Evolutionary conservation across 805 yeast genomes (phyloP).

Genomic region (Candida stauntonica): DNA sequence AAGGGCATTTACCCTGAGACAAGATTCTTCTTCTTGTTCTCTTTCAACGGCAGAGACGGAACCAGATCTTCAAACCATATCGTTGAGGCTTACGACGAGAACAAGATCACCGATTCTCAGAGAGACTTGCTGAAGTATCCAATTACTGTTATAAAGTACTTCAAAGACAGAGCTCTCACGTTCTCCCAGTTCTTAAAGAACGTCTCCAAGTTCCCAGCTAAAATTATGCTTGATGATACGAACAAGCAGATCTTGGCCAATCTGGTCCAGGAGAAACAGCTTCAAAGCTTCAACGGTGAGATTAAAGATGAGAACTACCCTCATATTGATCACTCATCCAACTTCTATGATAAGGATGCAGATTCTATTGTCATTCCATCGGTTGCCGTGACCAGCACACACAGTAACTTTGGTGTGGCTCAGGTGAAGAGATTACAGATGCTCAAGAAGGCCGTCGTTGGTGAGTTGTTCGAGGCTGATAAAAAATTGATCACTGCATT

Average conservation of each 20-base stretch:
- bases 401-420: constrained; percentile 21
- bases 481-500: constrained; percentile 17
- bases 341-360: constrained; percentile 20
- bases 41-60: constrained; percentile 34
- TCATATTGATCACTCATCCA: constrained; percentile 21
- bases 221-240: constrained; percentile 25
- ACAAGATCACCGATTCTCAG: constrained; percentile 11
- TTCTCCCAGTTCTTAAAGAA: constrained; percentile 21
- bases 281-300: constrained; percentile 24
- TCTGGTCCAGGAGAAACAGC: constrained; percentile 26
- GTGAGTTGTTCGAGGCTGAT: constrained; percentile 17
- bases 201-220: constrained; percentile 26
- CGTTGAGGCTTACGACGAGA: constrained; percentile 6
- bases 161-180: constrained; percentile 25
- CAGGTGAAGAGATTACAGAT: constrained; percentile 20
- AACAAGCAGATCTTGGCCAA: constrained; percentile 23
- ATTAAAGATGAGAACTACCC: constrained; percentile 23
- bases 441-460: constrained; percentile 12
- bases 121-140: constrained; percentile 26
- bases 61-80: constrained; percentile 23
- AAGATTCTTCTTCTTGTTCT: constrained; percentile 31
- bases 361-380: constrained; percentile 27
- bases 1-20: constrained; percentile 35
- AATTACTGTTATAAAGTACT: constrained; percentile 26
- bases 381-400: constrained; percentile 17